Base-by-base conservation (phyloP, 495 filamentous ascomycete species). In the Platismatia glauca region DNA sequence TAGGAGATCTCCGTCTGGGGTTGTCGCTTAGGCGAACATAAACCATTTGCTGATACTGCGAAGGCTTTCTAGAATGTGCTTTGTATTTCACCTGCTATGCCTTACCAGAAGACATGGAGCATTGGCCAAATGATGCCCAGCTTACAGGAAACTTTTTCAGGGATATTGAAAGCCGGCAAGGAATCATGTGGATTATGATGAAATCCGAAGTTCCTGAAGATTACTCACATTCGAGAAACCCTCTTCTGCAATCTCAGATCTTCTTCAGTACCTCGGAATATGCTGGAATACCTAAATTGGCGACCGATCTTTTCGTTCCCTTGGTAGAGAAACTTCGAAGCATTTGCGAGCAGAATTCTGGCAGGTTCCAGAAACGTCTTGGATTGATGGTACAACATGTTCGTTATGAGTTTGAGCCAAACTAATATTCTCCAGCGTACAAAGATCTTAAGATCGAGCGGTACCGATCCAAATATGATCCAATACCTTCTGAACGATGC, bases 1-100 rank as follows among this genome's bases (percentile, higher is more conserved):
- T 58, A 15, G 1, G 13, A 38, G 7, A 24, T 58, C 18, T 43
- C 3, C 16, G 41, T n/a, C 35, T 39, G 33, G 35, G 15, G 18
- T 37, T 7, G 13, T 24, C 3, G 24, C 11, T 16, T 34, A 31
- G 52, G 31, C 52, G 15, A 55, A 37, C 16, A 60, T 58, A 15
- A 22, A 58, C 29, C 35, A 15, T 13, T 27, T 35, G 18, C 11
- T 55, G 11, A 55, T 55, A 7, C 24, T 31, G 33, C 33, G 41
- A 55, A 60, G 58, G 58, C 43, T 46, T 48, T 60, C 20, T 60
- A n/a, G 58, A 60, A 43, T 60, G 41, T 44, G 41, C n/a, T 1
- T 13, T 60, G 27, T 27, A 1, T 46, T 50, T 60, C 16, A 31
- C 8, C 58, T 60, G 58, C 39, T 46, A 60, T 46, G 33, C 31